Percentiles rank a stretch among this genome's conserved stretches.
Evolutionary conservation across 768 basidiomycete species (phyloP).

Genomic region (Stropharia rugosoannulata): DNA sequence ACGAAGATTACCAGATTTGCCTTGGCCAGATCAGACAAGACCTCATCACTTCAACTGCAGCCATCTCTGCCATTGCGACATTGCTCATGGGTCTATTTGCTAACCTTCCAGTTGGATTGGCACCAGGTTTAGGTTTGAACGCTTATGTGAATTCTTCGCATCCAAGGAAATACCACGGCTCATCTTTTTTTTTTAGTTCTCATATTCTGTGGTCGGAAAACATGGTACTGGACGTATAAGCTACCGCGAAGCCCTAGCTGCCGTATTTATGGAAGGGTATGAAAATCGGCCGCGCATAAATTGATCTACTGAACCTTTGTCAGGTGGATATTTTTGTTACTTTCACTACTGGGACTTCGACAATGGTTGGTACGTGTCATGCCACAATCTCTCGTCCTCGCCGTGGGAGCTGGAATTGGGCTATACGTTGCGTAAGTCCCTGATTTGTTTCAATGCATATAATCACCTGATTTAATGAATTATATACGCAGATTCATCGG

Average conservation of each 20-base stretch:
- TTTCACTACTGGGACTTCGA: slow-evolving; percentile 83
- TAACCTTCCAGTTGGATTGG: slow-evolving; percentile 86
- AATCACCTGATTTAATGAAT: slow-evolving; percentile 4
- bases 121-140: slow-evolving; percentile 84
- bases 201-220: slow-evolving; percentile 86
- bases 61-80: slow-evolving; percentile 72
- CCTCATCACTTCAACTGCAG: slow-evolving; percentile 81
- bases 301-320: neutral
- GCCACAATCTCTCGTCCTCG: slow-evolving; percentile 83
- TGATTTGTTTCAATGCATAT: neutral
- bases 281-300: slow-evolving; percentile 12
- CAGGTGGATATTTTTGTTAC: slow-evolving; percentile 79
- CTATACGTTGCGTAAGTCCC: slow-evolving; percentile 78
- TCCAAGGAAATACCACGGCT: too few relatives aligned
- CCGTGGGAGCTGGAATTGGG: slow-evolving; percentile 86
- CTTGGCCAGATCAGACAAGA: slow-evolving; percentile 61
- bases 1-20: slow-evolving; percentile 34
- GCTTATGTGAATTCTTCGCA: slow-evolving; percentile 59
- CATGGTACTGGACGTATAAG: slow-evolving; percentile 72
- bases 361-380: slow-evolving; percentile 90
- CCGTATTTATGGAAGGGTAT: slow-evolving; percentile 86
- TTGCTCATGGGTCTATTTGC: slow-evolving; percentile 83
- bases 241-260: slow-evolving; percentile 78
- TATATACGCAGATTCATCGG: slow-evolving; percentile 63
- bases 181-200: slow-evolving; percentile 51